Percentiles rank a stretch among this genome's conserved stretches.
Conservation (phyloP, 768 basidiomycete genomes). For the Lentinus tigrinus region DNA sequence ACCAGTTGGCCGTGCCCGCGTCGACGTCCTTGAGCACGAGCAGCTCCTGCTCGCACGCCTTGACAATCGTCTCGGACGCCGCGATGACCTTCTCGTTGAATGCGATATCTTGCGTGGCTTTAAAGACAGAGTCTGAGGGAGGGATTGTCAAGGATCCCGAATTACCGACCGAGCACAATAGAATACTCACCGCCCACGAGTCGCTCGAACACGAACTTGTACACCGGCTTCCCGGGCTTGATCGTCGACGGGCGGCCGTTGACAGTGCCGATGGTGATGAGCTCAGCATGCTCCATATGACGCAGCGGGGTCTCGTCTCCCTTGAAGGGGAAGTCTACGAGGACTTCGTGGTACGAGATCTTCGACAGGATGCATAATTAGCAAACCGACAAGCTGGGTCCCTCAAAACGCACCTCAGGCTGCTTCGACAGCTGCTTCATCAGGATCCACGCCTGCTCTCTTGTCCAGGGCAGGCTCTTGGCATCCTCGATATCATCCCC, state of each 20-base stretch:
- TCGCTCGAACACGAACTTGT: conserved; percentile 79
- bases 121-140: conserved; percentile 67
- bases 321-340: conserved; percentile 87
- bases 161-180: conserved; percentile 14
- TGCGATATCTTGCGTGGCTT: conserved; percentile 77
- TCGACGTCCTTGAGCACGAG: conserved; percentile 64
- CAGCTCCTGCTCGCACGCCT: conserved; percentile 76
- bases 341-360: conserved; percentile 79
- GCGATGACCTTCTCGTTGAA: conserved; percentile 69
- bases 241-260: conserved; percentile 85
- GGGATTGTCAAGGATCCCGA: conserved; percentile 2
- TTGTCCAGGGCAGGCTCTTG: conserved; percentile 77
- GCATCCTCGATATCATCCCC: conserved; percentile 91
- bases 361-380: conserved; percentile 26
- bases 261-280: conserved; percentile 76
- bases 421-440: conserved; percentile 69
- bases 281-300: conserved; percentile 84
- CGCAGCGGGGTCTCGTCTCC: conserved; percentile 82
- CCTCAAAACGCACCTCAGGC: conserved; percentile 45
- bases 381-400: neutral
- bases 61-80: conserved; percentile 60
- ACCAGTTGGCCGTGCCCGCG: conserved; percentile 43
- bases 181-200: conserved; percentile 63
- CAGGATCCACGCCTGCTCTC: conserved; percentile 86
- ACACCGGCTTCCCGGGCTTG: conserved; percentile 88